phyloP scores from a whole-genome alignment of 371 early-diverging fungal species.

The Conidiobolus incongruus region DNA sequence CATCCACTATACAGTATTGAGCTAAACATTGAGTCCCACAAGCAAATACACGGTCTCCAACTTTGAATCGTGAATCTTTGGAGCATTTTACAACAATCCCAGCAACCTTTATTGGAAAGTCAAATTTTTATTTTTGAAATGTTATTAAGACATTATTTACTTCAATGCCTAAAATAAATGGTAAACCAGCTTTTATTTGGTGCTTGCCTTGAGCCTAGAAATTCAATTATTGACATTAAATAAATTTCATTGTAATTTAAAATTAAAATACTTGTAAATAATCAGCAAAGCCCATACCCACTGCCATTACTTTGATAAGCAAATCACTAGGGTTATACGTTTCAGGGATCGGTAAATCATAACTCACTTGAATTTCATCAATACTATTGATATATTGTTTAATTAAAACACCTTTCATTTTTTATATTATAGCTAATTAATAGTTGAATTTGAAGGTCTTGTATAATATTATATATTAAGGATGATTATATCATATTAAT shows the following conservation, averaged over 20 bases:
- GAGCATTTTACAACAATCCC: conserved; percentile 20
- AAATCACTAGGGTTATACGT: conserved; percentile 28
- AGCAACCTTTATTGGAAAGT: conserved; percentile 17
- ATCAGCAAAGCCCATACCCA: conserved; percentile 66
- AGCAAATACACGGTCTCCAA: conserved; percentile 64
- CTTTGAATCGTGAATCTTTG: conserved; percentile 20
- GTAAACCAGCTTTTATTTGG: conserved; percentile 58
- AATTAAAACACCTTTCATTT: conserved; percentile 1
- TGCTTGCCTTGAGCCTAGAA: conserved; percentile 65
- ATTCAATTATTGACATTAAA: too few relatives aligned
- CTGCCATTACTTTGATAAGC: conserved; percentile 44
- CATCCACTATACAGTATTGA: conserved; percentile 27
- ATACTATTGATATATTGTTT: background rate
- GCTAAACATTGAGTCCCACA: conserved; percentile 41
- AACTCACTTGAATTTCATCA: background rate
- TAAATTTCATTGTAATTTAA: too few relatives aligned
- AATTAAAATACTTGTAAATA: too few relatives aligned
- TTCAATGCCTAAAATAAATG: conserved; percentile 68
- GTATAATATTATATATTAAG: too few relatives aligned
- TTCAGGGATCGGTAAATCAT: background rate
- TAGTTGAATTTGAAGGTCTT: too few relatives aligned
- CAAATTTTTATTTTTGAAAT: background rate
- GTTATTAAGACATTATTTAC: conserved; percentile 6
- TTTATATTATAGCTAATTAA: too few relatives aligned
- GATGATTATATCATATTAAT: too few relatives aligned